These are phyloP conservation scores for Chaetomidium leptoderma DNA, from an alignment of 495 filamentous ascomycete species.

Conservation along the genomic window DNA sequence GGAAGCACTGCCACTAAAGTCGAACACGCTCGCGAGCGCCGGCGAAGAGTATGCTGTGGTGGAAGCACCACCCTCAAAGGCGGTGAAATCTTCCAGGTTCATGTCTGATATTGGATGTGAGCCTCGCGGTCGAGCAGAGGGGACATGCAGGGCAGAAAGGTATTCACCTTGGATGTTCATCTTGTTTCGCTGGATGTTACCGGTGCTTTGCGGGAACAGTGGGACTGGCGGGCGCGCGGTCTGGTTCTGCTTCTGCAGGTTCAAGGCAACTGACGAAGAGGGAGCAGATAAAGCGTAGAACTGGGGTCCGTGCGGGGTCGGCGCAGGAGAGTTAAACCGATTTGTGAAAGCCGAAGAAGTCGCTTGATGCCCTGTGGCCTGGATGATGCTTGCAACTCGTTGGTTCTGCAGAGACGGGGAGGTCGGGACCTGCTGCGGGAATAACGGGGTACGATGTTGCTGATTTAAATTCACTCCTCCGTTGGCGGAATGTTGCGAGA, in stretches of 20 bases:
- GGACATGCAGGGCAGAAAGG: constrained; percentile 1
- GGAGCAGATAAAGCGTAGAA: constrained; percentile 54
- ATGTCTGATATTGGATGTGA: constrained; percentile 46
- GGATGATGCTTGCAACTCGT: constrained; percentile 57
- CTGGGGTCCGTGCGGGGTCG: constrained; percentile 42
- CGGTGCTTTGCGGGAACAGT: constrained; percentile 43
- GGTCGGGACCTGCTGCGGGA: constrained; percentile 28
- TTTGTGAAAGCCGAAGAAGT: constrained; percentile 56
- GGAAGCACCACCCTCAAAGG: constrained; percentile 49
- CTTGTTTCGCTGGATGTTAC: constrained; percentile 41
- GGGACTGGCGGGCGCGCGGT: constrained; percentile 49
- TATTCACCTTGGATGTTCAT: constrained; percentile 47
- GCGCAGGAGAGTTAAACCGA: constrained; percentile 48
- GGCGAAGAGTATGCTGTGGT: constrained; percentile 50
- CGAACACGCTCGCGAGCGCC: constrained; percentile 44
- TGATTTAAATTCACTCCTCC: constrained; percentile 41
- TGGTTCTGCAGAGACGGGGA: constrained; percentile 49
- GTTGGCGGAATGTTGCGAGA: constrained; percentile 37
- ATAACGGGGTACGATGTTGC: constrained; percentile 37
- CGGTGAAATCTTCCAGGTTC: constrained; percentile 48
- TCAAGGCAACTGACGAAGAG: constrained; percentile 43
- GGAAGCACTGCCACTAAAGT: constrained; percentile 40
- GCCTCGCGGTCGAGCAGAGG: constrained; percentile 26
- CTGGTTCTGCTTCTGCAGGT: constrained; percentile 42
- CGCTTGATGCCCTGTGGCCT: constrained; percentile 54